These are phyloP conservation scores for Agastache rugosa DNA, from an alignment of 257 asterid genomes.

Conservation along the genomic window DNA sequence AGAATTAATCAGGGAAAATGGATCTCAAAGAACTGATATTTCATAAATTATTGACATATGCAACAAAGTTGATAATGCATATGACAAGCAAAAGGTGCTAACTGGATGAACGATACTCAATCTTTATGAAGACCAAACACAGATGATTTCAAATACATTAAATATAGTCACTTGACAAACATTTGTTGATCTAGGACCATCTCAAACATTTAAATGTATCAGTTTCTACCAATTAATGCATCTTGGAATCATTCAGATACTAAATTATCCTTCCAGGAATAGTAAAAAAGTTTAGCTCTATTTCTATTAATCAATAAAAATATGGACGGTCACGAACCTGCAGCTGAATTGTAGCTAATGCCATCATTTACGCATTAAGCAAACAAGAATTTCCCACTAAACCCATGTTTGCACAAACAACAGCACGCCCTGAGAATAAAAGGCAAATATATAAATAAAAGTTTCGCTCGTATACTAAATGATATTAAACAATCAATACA, in stretches of 20 bases:
- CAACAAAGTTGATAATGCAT: constrained; percentile 12
- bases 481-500: constrained; percentile 10
- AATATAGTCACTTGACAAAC: constrained; percentile 7
- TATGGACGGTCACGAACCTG: constrained; percentile 46
- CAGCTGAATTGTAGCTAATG: constrained; percentile 55
- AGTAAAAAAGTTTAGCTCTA: constrained; percentile 18
- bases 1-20: background rate
- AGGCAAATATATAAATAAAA: background rate
- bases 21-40: constrained; percentile 12
- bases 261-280: background rate
- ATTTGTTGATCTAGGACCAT: constrained; percentile 1
- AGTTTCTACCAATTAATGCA: constrained; percentile 26
- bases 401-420: constrained; percentile 30
- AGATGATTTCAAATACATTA: constrained; percentile 9
- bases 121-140: constrained; percentile 13
- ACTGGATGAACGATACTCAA: constrained; percentile 1
- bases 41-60: constrained; percentile 19
- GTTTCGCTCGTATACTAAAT: background rate
- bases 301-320: constrained; percentile 19
- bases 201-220: no score
- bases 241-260: constrained; percentile 27
- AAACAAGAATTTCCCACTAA: constrained; percentile 40
- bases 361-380: constrained; percentile 57
- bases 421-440: constrained; percentile 27
- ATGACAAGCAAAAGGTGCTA: background rate